These are phyloP conservation scores for Extremus antarcticus DNA, from an alignment of 495 filamentous ascomycete species.

Conservation along the genomic window DNA sequence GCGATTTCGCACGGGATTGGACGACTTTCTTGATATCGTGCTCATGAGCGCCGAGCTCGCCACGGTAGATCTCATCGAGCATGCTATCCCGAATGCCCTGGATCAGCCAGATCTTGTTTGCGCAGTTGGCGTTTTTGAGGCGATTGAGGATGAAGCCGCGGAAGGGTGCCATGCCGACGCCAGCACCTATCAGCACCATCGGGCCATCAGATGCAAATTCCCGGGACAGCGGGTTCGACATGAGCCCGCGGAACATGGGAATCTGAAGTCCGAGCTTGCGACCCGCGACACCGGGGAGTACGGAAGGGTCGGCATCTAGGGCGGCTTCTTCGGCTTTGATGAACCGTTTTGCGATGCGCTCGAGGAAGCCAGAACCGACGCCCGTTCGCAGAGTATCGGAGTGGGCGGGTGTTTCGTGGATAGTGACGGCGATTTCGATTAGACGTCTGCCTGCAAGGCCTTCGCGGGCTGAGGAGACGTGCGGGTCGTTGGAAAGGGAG, in stretches of 20 bases:
- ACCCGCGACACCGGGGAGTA: slow-evolving; percentile 1
- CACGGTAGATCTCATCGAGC: slow-evolving; percentile 88
- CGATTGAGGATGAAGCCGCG: slow-evolving; percentile 93
- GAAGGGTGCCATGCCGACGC: slow-evolving; percentile 94
- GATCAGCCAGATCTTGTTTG: slow-evolving; percentile 98
- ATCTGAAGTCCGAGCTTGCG: slow-evolving; percentile 52
- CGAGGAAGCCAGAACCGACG: slow-evolving; percentile 61
- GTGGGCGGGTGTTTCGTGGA: slow-evolving; percentile 82
- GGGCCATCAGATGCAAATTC: slow-evolving; percentile 86
- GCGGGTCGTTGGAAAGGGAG: slow-evolving; percentile 91
- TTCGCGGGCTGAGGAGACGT: slow-evolving; percentile 59
- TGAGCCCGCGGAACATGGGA: slow-evolving; percentile 97
- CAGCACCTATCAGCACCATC: slow-evolving; percentile 94
- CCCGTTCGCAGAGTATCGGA: slow-evolving; percentile 26
- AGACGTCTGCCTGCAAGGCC: slow-evolving; percentile 67
- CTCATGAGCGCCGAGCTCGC: slow-evolving; percentile 93
- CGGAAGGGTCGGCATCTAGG: slow-evolving; percentile 3
- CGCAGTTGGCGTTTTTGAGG: slow-evolving; percentile 89
- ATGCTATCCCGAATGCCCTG: slow-evolving; percentile 90
- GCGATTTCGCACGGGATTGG: slow-evolving; percentile 59
- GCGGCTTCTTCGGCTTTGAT: slow-evolving; percentile 52
- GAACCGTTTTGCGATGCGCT: slow-evolving; percentile 61
- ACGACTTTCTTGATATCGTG: slow-evolving; percentile 88
- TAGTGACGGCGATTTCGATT: slow-evolving; percentile 87
- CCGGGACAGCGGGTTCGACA: slow-evolving; percentile 88